phyloP scores from a whole-genome alignment of 2,329 filamentous ascomycete genomes.

The Ilyonectria destructans region DNA sequence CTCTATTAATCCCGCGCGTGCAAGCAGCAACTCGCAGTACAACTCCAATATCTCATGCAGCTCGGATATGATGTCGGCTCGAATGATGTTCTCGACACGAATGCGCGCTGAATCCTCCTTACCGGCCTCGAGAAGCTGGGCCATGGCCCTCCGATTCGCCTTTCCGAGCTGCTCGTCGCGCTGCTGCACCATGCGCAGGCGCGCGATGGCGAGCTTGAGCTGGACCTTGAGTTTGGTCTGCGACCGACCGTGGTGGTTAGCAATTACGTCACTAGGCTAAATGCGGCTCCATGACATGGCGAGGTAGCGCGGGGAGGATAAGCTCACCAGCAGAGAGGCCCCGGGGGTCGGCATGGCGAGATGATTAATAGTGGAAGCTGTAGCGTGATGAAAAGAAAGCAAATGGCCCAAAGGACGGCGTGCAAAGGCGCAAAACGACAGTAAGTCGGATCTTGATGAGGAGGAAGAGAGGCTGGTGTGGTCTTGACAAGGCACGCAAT shows the following conservation, averaged over 20 bases:
- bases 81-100: conserved; percentile 98
- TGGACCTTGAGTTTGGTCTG: conserved; percentile 91
- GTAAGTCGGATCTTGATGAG: conserved; percentile 7
- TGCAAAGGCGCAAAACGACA: background rate
- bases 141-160: conserved; percentile 89
- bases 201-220: conserved; percentile 90
- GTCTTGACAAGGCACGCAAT: conserved; percentile 30
- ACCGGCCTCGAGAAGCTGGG: conserved; percentile 87
- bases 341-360: conserved; percentile 54
- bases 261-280: conserved; percentile 45
- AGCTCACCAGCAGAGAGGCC: conserved; percentile 54
- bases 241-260: conserved; percentile 41
- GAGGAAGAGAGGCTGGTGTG: conserved; percentile 11
- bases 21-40: conserved; percentile 94
- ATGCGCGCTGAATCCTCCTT: conserved; percentile 94
- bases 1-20: conserved; percentile 88
- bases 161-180: conserved; percentile 95
- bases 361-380: conserved; percentile 17
- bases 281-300: conserved; percentile 45
- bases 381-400: conserved; percentile 1
- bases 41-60: conserved; percentile 97
- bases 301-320: conserved; percentile 45
- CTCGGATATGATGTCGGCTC: conserved; percentile 92
- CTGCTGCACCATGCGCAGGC: conserved; percentile 94
- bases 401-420: background rate